Base-by-base conservation (phyloP, 148 eudicot species). In the Camellia sinensis region DNA sequence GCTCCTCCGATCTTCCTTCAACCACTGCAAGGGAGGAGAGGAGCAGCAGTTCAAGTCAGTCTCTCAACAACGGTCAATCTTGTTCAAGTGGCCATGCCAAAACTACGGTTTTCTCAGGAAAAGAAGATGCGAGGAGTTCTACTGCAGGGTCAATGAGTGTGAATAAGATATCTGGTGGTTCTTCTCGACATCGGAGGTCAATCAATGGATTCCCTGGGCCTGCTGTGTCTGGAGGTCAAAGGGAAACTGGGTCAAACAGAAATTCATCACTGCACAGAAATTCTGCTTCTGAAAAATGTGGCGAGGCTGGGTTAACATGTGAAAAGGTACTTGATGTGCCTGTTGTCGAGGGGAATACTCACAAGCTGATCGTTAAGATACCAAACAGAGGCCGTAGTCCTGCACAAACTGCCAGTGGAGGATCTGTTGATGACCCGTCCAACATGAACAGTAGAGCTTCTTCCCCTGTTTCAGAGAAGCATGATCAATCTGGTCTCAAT, bases 21-120 rank as follows among this genome's bases (percentile, higher is more conserved):
- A 50, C 89, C 60, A 78, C 80, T 5, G 84, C 74, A 21, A 89
- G 77, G 80, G 94, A 91, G 78, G 97, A 89, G 65, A 92, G 87
- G 79, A 89, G 91, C 77, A 87, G 94, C 79, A 89, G 93, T 82
- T 91, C 92, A n/a, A 92, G 97, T 80, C 94, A 88, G 78, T 92
- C 92, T 21, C 97, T 83, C 44, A 89, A 90, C 56, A 87, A 88
- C 73, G 91, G 94, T 78, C 91, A 89, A 75, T 82, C 81, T 64
- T 87, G 89, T 73, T 92, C 90, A 50, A 89, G 90, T 86, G 94
- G 86, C 63, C 91, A 87, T 80, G 89, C 74, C 21, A 92, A 86
- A 84, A 81, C 78, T 76, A 21, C 79, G 17, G 85, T 57, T 43
- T 83, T 83, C 40, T 83, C 90, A 69, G 88, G 83, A 48, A 91